Base-by-base conservation (phyloP, 768 basidiomycete genomes). In the Tylopilus rubrobrunneus region DNA sequence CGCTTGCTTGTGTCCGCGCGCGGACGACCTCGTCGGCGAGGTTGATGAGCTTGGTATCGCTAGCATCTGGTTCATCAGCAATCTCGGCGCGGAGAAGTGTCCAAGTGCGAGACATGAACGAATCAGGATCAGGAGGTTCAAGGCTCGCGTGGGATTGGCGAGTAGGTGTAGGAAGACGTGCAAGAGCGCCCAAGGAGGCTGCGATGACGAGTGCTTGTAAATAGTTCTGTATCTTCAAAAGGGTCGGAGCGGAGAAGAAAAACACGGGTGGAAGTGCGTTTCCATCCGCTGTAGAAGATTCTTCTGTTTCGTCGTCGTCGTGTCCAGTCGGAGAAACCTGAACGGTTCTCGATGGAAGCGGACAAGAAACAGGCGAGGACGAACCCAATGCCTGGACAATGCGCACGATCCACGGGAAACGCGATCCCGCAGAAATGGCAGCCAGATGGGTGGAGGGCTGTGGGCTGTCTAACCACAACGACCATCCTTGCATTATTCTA, bases 11-110 rank as follows among this genome's bases (percentile, higher is more conserved):
- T 28, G 70, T 68, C 29, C 77, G 77, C 6, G 80, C 81, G 23
- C 78, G 82, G 29, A 89, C 65, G 43, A 89, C 82, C 63, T 90
- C 88, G 62, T 89, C 88, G 1, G 84, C 85, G 25, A 90, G 78
- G 64, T 89, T 83, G 44, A 83, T 64, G 36, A 89, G 65, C 61
- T 84, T 86, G 17, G 83, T 84, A 19, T 70, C 67, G 14, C 67
- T 62, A 19, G 68, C 56, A n/a, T 56, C 67, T 1, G 69, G 62
- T 37, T 68, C 62, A 52, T 60, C 54, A 2, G 76, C 68, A 42
- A 87, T 77, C 58, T 87, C 85, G 17, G 74, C 68, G 56, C 75
- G 75, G 21, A 89, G 76, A 11, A 89, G 77, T 3, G 79, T 71
- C 87, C 87, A 89, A 10, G 88, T 64, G 45, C 86, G 83, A 19